Conservation (phyloP, 208 protist species). For the Crithidia brevicula region DNA sequence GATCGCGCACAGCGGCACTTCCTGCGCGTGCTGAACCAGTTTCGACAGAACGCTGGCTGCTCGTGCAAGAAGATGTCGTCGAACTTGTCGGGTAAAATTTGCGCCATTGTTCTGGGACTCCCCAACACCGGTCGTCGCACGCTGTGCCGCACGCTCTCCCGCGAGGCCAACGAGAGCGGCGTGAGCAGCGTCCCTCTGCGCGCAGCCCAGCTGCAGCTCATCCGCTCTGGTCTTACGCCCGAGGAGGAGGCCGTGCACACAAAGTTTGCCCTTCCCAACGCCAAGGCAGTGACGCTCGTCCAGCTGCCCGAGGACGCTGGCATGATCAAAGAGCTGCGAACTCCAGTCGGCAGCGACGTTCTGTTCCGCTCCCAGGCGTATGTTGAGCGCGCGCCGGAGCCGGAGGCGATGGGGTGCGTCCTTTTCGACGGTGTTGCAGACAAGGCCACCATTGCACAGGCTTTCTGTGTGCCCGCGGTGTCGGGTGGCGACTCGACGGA, state of each 20-base stretch:
- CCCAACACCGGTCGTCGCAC: slow-evolving; percentile 79
- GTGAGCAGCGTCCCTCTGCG: slow-evolving; percentile 77
- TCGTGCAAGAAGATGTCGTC: slow-evolving; percentile 51
- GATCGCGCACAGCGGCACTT: slow-evolving; percentile 64
- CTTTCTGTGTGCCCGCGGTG: slow-evolving; percentile 72
- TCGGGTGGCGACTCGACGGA: slow-evolving; percentile 16
- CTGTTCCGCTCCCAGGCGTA: slow-evolving; percentile 73
- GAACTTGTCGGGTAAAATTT: slow-evolving; percentile 82
- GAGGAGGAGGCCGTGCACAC: slow-evolving; percentile 43
- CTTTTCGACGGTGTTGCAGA: slow-evolving; percentile 71
- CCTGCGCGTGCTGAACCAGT: slow-evolving; percentile 71
- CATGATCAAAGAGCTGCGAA: slow-evolving; percentile 59
- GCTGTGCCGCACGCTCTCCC: slow-evolving; percentile 64
- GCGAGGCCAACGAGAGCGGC: slow-evolving; percentile 46
- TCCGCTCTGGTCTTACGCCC: slow-evolving; percentile 36
- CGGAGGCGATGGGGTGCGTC: slow-evolving; percentile 72
- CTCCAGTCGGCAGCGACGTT: slow-evolving; percentile 59
- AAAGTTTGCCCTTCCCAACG: slow-evolving; percentile 83
- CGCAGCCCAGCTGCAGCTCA: slow-evolving; percentile 78
- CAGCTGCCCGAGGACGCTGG: slow-evolving; percentile 72
- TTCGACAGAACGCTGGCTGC: slow-evolving; percentile 59
- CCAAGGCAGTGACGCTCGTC: slow-evolving; percentile 80
- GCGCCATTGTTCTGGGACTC: slow-evolving; percentile 79
- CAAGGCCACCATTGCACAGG: slow-evolving; percentile 68
- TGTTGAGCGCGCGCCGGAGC: slow-evolving; percentile 69